Percentiles rank a stretch among this genome's conserved stretches.
Conservation (phyloP, 148 eudicot genomes). For the Suaeda aralocaspica region DNA sequence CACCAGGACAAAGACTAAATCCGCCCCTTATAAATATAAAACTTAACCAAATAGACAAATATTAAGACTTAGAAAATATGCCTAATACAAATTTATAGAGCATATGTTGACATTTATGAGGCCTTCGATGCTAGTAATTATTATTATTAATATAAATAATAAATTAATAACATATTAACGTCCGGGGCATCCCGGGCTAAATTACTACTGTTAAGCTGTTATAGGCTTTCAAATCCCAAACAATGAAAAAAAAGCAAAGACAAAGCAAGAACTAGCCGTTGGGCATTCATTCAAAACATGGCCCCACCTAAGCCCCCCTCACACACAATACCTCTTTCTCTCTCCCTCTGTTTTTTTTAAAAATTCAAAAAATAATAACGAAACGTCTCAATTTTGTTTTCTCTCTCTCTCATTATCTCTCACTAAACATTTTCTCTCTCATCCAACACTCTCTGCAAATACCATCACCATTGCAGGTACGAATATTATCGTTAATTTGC, state of each 20-base stretch:
- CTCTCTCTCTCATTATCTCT: not conserved
- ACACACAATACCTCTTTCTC: not conserved
- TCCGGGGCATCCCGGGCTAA: no score
- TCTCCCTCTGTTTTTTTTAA: not conserved
- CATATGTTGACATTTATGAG: no score
- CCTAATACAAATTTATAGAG: no score
- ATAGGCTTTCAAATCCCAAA: not conserved
- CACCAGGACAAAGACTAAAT: no score
- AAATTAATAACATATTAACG: no score
- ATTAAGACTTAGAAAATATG: no score
- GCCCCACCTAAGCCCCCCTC: not conserved
- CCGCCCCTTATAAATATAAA: no score
- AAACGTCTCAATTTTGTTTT: not conserved
- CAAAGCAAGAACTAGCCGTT: slow-evolving; percentile 1
- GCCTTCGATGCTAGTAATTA: no score
- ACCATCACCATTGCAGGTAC: not conserved
- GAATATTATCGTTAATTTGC: no score
- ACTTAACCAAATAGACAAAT: no score
- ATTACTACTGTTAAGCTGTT: no score
- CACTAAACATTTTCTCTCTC: not conserved
- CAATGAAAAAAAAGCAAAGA: not conserved
- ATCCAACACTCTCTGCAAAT: not conserved
- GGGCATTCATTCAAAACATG: not conserved
- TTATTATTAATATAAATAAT: no score
- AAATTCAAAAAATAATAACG: not conserved